Percentiles rank a stretch among this genome's conserved stretches.
These are phyloP conservation scores for Yamadazyma tumulicola DNA, from an alignment of 805 yeast genomes.

Conservation along the genomic window DNA sequence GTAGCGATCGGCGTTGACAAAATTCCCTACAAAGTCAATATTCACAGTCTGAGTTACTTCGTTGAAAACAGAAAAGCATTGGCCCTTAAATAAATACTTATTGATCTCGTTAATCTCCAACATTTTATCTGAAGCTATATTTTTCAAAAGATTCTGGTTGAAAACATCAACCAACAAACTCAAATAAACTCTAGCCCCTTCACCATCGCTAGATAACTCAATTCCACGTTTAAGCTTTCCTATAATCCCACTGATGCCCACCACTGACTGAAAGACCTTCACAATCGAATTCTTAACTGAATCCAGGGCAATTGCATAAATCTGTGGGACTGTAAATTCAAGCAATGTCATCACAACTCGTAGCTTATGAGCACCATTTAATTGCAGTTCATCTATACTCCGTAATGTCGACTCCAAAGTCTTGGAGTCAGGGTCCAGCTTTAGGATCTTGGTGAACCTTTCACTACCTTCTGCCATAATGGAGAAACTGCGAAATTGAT, in stretches of 20 bases:
- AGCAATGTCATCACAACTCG: slow-evolving; percentile 1
- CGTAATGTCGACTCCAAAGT: background rate
- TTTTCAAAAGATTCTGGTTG: slow-evolving; percentile 5
- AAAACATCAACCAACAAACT: slow-evolving; percentile 5
- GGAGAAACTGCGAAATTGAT: too few species aligned
- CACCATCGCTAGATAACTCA: background rate
- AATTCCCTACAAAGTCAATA: background rate
- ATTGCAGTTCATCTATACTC: background rate
- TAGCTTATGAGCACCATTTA: background rate
- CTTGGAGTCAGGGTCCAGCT: slow-evolving; percentile 1
- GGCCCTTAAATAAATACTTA: slow-evolving; percentile 35
- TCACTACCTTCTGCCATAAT: background rate
- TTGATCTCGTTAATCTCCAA: slow-evolving; percentile 30
- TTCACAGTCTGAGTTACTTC: slow-evolving; percentile 15
- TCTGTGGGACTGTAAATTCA: slow-evolving; percentile 29
- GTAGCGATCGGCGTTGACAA: slow-evolving; percentile 2
- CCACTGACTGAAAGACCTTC: slow-evolving; percentile 18
- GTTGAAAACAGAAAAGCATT: slow-evolving; percentile 20
- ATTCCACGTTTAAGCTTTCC: slow-evolving; percentile 12
- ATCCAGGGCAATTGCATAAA: slow-evolving; percentile 16
- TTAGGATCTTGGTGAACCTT: slow-evolving; percentile 1
- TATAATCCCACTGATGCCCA: slow-evolving; percentile 33
- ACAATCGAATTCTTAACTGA: slow-evolving; percentile 9
- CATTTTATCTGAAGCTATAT: background rate
- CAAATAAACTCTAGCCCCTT: slow-evolving; percentile 1